A percentile compares a stretch with the other conserved stretches of the same genome.
phyloP scores from a whole-genome alignment of 441 rosid species.

The Flueggea neowawraea region DNA sequence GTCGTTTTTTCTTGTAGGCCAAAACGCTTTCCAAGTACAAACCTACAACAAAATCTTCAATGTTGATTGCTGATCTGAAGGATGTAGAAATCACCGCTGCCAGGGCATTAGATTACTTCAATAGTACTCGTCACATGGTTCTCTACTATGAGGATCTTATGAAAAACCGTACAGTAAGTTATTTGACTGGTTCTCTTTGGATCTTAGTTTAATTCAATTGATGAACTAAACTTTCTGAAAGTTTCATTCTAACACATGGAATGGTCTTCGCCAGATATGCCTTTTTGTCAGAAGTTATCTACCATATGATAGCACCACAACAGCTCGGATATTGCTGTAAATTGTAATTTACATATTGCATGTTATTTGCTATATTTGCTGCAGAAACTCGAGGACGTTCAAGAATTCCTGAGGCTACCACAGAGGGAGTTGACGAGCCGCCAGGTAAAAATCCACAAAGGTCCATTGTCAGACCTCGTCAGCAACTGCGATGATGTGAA shows the following conservation, averaged over 20 bases:
- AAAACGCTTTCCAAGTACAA: conserved; percentile 65
- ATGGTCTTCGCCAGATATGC: no score
- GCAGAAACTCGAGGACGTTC: conserved; percentile 77
- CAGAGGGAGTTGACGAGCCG: conserved; percentile 60
- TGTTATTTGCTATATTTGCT: conserved; percentile 16
- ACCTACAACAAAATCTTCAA: conserved; percentile 64
- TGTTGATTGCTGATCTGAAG: conserved; percentile 58
- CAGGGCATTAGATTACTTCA: conserved; percentile 63
- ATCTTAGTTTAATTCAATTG: no score
- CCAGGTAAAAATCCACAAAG: conserved; percentile 89
- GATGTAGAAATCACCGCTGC: conserved; percentile 46
- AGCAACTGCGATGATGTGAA: conserved; percentile 82
- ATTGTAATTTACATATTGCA: not conserved
- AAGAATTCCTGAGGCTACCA: conserved; percentile 68
- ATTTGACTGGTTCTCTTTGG: not conserved
- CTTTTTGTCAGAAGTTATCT: no score
- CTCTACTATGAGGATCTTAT: conserved; percentile 84
- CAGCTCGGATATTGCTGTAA: not conserved
- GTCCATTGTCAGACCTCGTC: conserved; percentile 56
- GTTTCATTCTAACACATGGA: no score
- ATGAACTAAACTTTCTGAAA: no score
- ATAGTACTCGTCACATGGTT: conserved; percentile 67
- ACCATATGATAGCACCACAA: no score
- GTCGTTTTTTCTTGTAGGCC: conserved; percentile 50
- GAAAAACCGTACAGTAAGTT: conserved; percentile 54